These are phyloP conservation scores for Macadamia tetraphylla DNA, from an alignment of 164 flowering plant genomes.

Conservation along the genomic window DNA sequence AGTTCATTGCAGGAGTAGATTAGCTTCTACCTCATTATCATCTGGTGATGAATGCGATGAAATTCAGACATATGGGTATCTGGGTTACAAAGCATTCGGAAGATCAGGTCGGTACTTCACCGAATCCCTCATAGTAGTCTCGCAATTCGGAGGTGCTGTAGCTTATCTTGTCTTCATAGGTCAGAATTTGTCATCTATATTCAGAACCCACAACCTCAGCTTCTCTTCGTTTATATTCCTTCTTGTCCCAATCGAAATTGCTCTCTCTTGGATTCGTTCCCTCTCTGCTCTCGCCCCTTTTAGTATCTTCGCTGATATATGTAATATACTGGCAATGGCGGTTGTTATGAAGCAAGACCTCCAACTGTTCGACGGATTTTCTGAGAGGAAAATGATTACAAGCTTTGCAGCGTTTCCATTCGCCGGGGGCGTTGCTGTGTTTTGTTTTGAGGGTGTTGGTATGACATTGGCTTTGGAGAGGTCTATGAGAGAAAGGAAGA, in stretches of 20 bases:
- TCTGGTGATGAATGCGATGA: constrained; percentile 3
- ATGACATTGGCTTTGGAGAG: background rate
- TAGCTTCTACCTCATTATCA: background rate
- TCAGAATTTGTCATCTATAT: too few relatives aligned
- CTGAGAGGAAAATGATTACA: constrained; percentile 5
- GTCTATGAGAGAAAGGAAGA: constrained; percentile 18
- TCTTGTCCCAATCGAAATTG: constrained; percentile 21
- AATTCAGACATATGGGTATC: constrained; percentile 17
- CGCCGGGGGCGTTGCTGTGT: constrained; percentile 19
- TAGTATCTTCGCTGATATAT: constrained; percentile 25
- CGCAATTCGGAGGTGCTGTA: too few relatives aligned
- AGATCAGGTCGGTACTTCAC: constrained; percentile 16
- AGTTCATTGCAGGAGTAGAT: constrained; percentile 18
- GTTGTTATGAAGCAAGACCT: constrained; percentile 9
- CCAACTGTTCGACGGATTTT: constrained; percentile 13
- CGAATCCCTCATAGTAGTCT: constrained; percentile 9
- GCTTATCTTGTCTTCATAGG: too few relatives aligned
- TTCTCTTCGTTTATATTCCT: constrained; percentile 12
- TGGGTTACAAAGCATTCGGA: constrained; percentile 24
- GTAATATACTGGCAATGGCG: constrained; percentile 4
- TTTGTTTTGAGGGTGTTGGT: constrained; percentile 28
- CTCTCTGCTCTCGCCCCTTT: constrained; percentile 24
- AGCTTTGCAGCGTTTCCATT: too few relatives aligned
- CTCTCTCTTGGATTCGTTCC: constrained; percentile 23
- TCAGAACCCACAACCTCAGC: too few relatives aligned